These are phyloP conservation scores for Bremia lactucae DNA, from an alignment of 352 stramenopile species.

Conservation along the genomic window DNA sequence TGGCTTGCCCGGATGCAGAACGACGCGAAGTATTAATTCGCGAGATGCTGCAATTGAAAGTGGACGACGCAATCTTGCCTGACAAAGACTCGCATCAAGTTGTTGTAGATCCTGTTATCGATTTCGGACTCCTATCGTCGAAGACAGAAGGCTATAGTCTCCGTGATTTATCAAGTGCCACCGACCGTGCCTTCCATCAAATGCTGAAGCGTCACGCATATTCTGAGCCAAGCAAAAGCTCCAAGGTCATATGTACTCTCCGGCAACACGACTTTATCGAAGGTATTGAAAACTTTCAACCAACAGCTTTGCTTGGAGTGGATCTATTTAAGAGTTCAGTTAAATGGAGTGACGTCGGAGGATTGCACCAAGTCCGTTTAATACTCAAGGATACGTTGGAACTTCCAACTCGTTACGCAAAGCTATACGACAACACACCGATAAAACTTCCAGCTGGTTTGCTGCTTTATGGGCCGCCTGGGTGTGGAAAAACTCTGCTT, in stretches of 20 bases:
- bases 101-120: constrained; percentile 40
- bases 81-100: constrained; percentile 7
- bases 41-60: constrained; percentile 50
- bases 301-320: constrained; percentile 66
- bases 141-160: constrained; percentile 74
- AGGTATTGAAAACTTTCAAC: constrained; percentile 68
- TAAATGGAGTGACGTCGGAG: constrained; percentile 83
- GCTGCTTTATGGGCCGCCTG: constrained; percentile 83
- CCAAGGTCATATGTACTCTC: constrained; percentile 16
- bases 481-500: constrained; percentile 86
- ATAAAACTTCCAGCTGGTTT: constrained; percentile 81
- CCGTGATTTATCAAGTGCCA: constrained; percentile 63
- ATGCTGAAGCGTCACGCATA: constrained; percentile 36
- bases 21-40: constrained; percentile 49
- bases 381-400: constrained; percentile 86
- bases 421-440: constrained; percentile 71
- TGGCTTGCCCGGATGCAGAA: constrained; percentile 49
- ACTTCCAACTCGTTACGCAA: constrained; percentile 66
- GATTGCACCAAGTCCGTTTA: constrained; percentile 65
- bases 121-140: constrained; percentile 48
- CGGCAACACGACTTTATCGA: constrained; percentile 63
- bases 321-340: constrained; percentile 81
- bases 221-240: constrained; percentile 3
- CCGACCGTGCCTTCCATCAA: constrained; percentile 57
- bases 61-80: constrained; percentile 14